phyloP scores from a whole-genome alignment of 129 eudicot species.

The Lonicera japonica region DNA sequence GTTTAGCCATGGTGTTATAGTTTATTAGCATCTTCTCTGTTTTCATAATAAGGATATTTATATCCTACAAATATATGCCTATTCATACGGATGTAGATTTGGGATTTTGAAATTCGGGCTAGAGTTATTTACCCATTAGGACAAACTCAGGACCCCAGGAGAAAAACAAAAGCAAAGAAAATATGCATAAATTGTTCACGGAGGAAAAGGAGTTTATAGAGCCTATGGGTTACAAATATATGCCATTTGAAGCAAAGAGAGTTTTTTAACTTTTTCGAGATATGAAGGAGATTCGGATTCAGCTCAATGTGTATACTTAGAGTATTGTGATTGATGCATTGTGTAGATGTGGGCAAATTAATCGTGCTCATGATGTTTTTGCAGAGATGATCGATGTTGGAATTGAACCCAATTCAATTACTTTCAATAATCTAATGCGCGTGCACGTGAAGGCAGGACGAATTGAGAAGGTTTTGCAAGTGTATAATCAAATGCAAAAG shows the following conservation, averaged over 20 bases:
- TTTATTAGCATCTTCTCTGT: too few relatives aligned
- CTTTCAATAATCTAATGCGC: conserved; percentile 77
- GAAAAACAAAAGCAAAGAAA: too few relatives aligned
- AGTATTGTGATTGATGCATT: conserved; percentile 68
- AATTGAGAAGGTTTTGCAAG: conserved; percentile 77
- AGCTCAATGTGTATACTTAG: conserved; percentile 81
- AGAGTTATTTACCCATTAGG: too few relatives aligned
- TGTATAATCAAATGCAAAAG: conserved; percentile 78
- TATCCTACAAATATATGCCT: too few relatives aligned
- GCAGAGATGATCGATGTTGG: conserved; percentile 84
- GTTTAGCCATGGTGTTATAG: too few relatives aligned
- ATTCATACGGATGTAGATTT: too few relatives aligned
- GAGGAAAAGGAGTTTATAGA: too few relatives aligned
- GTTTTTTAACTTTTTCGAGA: conserved; percentile 67
- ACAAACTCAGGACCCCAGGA: too few relatives aligned
- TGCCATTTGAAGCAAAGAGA: conserved; percentile 66
- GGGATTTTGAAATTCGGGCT: too few relatives aligned
- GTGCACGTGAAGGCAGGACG: conserved; percentile 78
- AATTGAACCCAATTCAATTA: conserved; percentile 56
- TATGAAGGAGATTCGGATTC: conserved; percentile 57
- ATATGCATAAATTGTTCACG: too few relatives aligned
- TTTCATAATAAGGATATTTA: too few relatives aligned
- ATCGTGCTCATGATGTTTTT: conserved; percentile 81
- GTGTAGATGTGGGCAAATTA: conserved; percentile 76
- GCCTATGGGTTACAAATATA: too few relatives aligned